Percentiles rank a stretch among this genome's conserved stretches.
Evolutionary conservation across 2,329 filamentous ascomycete genomes (phyloP).

Genomic region (Fusarium nelsonii): DNA sequence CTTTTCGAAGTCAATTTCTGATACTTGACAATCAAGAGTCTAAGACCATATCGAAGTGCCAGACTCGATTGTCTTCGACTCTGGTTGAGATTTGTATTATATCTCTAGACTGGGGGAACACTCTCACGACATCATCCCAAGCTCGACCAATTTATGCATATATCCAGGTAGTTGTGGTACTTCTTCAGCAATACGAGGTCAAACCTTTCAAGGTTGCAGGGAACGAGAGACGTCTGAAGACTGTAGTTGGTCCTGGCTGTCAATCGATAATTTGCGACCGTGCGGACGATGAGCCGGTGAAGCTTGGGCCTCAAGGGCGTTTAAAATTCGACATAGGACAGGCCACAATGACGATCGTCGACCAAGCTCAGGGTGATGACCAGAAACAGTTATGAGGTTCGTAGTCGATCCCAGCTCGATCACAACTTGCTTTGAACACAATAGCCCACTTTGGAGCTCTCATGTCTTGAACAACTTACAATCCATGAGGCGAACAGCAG

Average conservation of each 20-base stretch:
- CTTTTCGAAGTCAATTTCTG: background rate
- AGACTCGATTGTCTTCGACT: background rate
- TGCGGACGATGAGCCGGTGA: slow-evolving; percentile 11
- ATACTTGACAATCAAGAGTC: background rate
- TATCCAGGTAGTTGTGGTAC: background rate
- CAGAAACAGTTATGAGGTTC: background rate
- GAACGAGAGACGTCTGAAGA: background rate
- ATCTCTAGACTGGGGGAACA: background rate
- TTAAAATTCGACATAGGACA: slow-evolving; percentile 17
- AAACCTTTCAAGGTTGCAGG: background rate
- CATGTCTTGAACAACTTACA: slow-evolving; percentile 5
- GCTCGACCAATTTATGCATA: background rate
- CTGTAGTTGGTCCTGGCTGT: background rate
- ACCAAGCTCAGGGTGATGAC: background rate
- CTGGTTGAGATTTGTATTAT: too few species aligned
- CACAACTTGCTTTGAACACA: slow-evolving; percentile 10
- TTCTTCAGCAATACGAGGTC: background rate
- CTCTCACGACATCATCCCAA: background rate
- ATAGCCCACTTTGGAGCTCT: background rate
- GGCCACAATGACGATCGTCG: background rate
- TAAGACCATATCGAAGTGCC: too few species aligned
- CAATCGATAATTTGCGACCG: slow-evolving; percentile 6
- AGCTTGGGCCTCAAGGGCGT: slow-evolving; percentile 30
- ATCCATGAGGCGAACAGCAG: slow-evolving; percentile 4
- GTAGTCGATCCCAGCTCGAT: background rate